These are phyloP conservation scores for Euphorbia celastroides DNA, from an alignment of 441 rosid genomes.

Conservation along the genomic window DNA sequence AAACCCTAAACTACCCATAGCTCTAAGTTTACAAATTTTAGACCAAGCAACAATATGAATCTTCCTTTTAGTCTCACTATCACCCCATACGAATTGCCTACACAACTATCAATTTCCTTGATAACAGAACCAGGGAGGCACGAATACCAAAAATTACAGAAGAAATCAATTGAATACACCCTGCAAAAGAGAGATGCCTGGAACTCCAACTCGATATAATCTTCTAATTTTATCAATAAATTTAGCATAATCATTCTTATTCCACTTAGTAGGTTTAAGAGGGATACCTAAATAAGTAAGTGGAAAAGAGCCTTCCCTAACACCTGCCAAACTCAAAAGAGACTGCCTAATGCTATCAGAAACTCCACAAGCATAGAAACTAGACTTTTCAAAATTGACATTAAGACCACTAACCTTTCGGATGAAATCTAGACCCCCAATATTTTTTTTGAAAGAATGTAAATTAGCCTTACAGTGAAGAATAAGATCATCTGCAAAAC, in stretches of 20 bases:
- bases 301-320: not conserved
- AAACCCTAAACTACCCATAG: not conserved
- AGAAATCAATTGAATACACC: not conserved
- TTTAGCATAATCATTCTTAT: no score
- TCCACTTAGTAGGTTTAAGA: not conserved
- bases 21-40: no score
- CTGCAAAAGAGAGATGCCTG: not conserved
- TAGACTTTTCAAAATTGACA: not conserved
- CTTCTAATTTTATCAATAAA: not conserved
- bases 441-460: not conserved
- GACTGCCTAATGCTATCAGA: not conserved
- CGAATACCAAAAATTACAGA: not conserved
- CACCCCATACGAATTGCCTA: not conserved
- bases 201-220: not conserved
- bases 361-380: not conserved
- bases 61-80: not conserved
- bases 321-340: not conserved
- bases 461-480: not conserved
- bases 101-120: not conserved
- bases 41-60: not conserved
- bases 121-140: not conserved
- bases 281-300: not conserved
- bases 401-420: not conserved
- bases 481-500: not conserved
- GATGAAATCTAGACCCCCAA: not conserved